These are phyloP conservation scores for Phytopythium cucurbitacearum DNA, from an alignment of 352 stramenopile genomes.

Conservation along the genomic window DNA sequence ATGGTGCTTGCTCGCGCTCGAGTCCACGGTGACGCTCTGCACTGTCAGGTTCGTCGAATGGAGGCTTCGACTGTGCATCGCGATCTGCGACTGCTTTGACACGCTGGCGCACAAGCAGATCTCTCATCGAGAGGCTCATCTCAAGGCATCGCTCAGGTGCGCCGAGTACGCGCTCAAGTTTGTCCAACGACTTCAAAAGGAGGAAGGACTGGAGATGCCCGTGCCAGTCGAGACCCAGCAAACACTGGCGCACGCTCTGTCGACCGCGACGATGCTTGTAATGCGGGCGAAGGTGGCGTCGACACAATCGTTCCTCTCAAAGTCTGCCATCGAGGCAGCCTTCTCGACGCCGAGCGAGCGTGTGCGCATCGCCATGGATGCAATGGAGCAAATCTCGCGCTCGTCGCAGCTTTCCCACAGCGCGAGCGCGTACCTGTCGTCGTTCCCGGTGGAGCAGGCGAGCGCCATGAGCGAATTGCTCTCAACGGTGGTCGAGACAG, in stretches of 20 bases:
- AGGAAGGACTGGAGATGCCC: slow-evolving; percentile 74
- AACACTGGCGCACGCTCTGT: slow-evolving; percentile 38
- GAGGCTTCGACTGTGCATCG: slow-evolving; percentile 49
- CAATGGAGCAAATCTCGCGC: slow-evolving; percentile 15
- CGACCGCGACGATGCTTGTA: slow-evolving; percentile 26
- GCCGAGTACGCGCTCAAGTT: slow-evolving; percentile 30
- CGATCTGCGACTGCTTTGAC: slow-evolving; percentile 59
- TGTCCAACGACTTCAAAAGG: slow-evolving; percentile 51
- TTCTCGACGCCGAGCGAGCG: slow-evolving; percentile 20
- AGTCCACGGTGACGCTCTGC: slow-evolving; percentile 45
- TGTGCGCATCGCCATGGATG: slow-evolving; percentile 36
- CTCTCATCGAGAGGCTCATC: slow-evolving; percentile 10
- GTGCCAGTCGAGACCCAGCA: slow-evolving; percentile 33
- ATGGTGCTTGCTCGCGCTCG: slow-evolving; percentile 49
- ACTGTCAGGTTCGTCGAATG: slow-evolving; percentile 67
- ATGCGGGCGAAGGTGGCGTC: slow-evolving; percentile 15
- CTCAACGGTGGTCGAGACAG: slow-evolving; percentile 29
- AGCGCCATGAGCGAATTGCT: slow-evolving; percentile 20
- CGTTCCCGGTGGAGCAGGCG: neutral
- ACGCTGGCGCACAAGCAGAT: slow-evolving; percentile 30
- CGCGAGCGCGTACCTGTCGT: neutral
- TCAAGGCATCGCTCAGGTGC: slow-evolving; percentile 36
- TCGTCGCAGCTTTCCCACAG: slow-evolving; percentile 1
- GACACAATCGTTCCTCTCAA: slow-evolving; percentile 17
- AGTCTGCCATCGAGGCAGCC: slow-evolving; percentile 21